A percentile compares a stretch with the other conserved stretches of the same genome.
Conservation (phyloP, 2,329 filamentous ascomycete species). For the Claviceps sp. region DNA sequence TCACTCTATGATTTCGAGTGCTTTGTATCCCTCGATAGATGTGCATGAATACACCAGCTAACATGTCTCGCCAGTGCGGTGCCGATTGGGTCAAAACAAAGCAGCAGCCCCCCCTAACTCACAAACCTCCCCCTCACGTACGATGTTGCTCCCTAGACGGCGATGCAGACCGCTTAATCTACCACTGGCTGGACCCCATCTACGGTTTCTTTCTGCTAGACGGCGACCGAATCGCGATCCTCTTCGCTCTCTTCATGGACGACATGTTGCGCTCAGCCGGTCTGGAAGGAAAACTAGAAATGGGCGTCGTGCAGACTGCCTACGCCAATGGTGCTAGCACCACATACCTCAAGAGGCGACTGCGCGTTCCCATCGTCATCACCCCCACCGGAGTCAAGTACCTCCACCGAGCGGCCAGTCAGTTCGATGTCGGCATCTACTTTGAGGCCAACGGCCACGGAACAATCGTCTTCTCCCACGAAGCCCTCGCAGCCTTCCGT, state of each 20-base stretch:
- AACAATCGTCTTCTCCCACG: slow-evolving; percentile 84
- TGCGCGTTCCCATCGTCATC: slow-evolving; percentile 81
- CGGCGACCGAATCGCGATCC: slow-evolving; percentile 89
- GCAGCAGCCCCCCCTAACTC: slow-evolving; percentile 75
- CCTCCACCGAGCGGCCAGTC: slow-evolving; percentile 88
- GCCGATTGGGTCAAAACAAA: slow-evolving; percentile 97
- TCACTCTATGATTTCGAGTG: not conserved
- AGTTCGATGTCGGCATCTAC: slow-evolving; percentile 93
- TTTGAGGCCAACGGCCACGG: slow-evolving; percentile 98
- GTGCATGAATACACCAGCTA: not conserved
- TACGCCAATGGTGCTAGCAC: slow-evolving; percentile 96
- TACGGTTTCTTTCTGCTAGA: slow-evolving; percentile 85
- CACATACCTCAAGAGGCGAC: slow-evolving; percentile 75
- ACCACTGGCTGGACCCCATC: slow-evolving; percentile 79
- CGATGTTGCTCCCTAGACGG: slow-evolving; percentile 88
- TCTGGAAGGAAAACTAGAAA: slow-evolving; percentile 66
- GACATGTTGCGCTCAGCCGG: slow-evolving; percentile 74
- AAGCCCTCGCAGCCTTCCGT: slow-evolving; percentile 65
- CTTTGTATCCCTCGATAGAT: no score
- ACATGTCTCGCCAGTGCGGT: slow-evolving; percentile 50
- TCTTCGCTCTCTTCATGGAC: slow-evolving; percentile 85
- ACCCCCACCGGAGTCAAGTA: slow-evolving; percentile 96
- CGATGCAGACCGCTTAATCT: slow-evolving; percentile 89
- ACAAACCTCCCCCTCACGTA: slow-evolving; percentile 60
- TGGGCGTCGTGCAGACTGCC: slow-evolving; percentile 92